Evolutionary conservation across 2,329 filamentous ascomycete genomes (phyloP), one percentile per base, ranked within the genome.

Genomic region (Drechslerella coelobrocha): DNA sequence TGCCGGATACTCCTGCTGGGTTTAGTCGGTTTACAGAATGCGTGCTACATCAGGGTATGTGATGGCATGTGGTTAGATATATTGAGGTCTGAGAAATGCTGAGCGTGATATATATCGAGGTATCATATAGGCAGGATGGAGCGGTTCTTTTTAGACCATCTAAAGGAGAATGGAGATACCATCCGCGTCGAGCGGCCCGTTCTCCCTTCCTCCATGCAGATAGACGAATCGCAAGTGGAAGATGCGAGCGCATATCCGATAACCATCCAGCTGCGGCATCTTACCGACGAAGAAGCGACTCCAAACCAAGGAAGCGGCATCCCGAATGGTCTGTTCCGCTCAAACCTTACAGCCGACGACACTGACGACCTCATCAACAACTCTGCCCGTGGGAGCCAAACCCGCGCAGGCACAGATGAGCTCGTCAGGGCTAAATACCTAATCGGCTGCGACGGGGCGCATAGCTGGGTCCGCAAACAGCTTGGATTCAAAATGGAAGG

Each of bases 391-490:
- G 80, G 77, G 62, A 7, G 7, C 12, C 12, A 3, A 10, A 39
- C 12, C 12, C 34, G 34, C 34, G 81, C 76, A 12, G 77, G 78
- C 74, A 71, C 73, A 74, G 76, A 77, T 52, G 83, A 84, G 73
- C 75, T 77, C 0, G 78, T 88, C 1, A 82, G 79, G 39, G 82
- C 84, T 4, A 87, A 87, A 75, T 90, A 88, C 72, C 80, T 90
- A 27, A 81, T 91, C 2, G 88, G 88, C 0, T 87, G 85, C 47
- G 88, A 90, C 72, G 88, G 88, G 0, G 88, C 88, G 0, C 86
- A 88, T 74, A 86, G 83, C 61, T 89, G 86, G 85, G 85, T 84
- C 0, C 79, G 88, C 39, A 81, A 82, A 59, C 81, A 85, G 60
- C 78, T 89, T 0, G 84, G 84, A 0, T 82, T 85, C 29, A 79